A percentile compares a stretch with the other conserved stretches of the same genome.
These are phyloP conservation scores for Rosa hybrid DNA, from an alignment of 331 rosid genomes.

Conservation along the genomic window DNA sequence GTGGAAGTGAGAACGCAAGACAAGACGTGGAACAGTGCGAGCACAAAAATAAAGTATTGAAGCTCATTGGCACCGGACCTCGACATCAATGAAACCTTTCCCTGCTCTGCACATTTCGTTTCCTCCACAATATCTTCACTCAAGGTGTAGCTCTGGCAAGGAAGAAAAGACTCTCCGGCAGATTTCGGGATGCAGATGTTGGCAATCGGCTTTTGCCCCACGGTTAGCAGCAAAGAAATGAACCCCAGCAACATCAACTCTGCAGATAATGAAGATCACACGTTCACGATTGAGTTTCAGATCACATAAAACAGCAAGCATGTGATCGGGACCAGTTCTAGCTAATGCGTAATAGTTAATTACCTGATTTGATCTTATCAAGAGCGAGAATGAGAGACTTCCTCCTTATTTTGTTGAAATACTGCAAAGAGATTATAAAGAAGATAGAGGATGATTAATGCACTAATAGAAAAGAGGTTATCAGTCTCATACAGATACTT, in stretches of 20 bases:
- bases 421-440: constrained; percentile 19
- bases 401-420: constrained; percentile 41
- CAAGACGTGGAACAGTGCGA: constrained; percentile 48
- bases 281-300: background rate
- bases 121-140: constrained; percentile 27
- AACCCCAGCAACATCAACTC: constrained; percentile 65
- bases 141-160: constrained; percentile 31
- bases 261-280: background rate
- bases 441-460: background rate
- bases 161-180: constrained; percentile 43
- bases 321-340: background rate
- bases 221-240: constrained; percentile 51
- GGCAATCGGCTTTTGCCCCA: constrained; percentile 41
- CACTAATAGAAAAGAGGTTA: no score
- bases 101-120: constrained; percentile 51
- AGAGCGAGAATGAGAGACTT: constrained; percentile 50
- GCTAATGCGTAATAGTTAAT: background rate
- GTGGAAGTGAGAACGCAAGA: constrained; percentile 53
- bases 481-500: background rate
- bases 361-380: constrained; percentile 50
- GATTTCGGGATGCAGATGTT: constrained; percentile 50
- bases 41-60: constrained; percentile 49
- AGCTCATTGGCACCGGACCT: constrained; percentile 46
- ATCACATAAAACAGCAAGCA: background rate
- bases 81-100: constrained; percentile 51